Conservation (phyloP, 345 rosid genomes). For the Lepidium sativum region DNA sequence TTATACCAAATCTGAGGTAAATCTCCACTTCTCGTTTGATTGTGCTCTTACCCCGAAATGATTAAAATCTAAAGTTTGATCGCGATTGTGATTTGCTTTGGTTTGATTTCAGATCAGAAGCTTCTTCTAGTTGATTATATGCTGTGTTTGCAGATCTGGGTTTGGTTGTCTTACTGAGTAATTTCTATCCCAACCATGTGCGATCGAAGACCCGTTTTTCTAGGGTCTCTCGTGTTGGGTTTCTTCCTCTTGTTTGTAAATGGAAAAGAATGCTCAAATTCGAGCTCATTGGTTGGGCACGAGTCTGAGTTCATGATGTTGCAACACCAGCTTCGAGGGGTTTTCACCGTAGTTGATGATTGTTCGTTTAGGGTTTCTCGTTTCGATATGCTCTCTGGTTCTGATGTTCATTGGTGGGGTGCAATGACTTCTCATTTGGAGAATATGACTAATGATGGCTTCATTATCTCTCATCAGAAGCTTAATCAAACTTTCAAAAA, state of each 20-base stretch:
- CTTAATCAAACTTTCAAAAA: constrained; percentile 68
- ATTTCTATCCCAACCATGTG: constrained; percentile 26
- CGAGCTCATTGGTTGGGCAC: constrained; percentile 55
- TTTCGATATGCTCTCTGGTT: constrained; percentile 78
- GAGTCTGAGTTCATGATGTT: constrained; percentile 66
- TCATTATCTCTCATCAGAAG: constrained; percentile 46
- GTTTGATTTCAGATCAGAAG: constrained; percentile 18
- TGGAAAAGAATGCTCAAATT: constrained; percentile 57
- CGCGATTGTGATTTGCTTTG: too few species aligned
- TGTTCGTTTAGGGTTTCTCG: constrained; percentile 74
- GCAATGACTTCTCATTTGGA: constrained; percentile 39
- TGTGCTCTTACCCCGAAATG: neutral
- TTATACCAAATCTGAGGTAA: constrained; percentile 17
- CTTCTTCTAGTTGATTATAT: constrained; percentile 19
- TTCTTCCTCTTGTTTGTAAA: constrained; percentile 26
- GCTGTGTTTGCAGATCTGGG: constrained; percentile 30
- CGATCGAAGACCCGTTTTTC: constrained; percentile 28
- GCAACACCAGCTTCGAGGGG: constrained; percentile 85
- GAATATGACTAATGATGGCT: constrained; percentile 57
- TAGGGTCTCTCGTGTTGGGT: constrained; percentile 32
- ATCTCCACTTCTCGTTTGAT: constrained; percentile 2
- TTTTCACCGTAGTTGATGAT: constrained; percentile 56
- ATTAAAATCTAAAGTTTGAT: neutral
- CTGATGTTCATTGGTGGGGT: constrained; percentile 88
- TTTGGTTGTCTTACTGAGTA: constrained; percentile 27